A percentile compares a stretch with the other conserved stretches of the same genome.
Evolutionary conservation across 345 rosid genomes (phyloP).

Genomic region (rapeseed (Brassica napus)): Da-Ae NC_063446.1:57218501-57219000

Average conservation of each 20-base stretch:
- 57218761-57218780: neutral
- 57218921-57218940: slow-evolving; percentile 91
- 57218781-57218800: slow-evolving; percentile 1
- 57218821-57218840: neutral
- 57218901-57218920: slow-evolving; percentile 48
- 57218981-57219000: slow-evolving; percentile 56
- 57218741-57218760: neutral
- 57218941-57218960: slow-evolving; percentile 67
- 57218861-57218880: slow-evolving; percentile 25
- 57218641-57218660: neutral
- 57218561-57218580: slow-evolving; percentile 84
- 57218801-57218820: neutral
- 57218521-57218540: slow-evolving; percentile 50
- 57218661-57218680: slow-evolving; percentile 11
- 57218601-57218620: slow-evolving; percentile 49
- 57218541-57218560: slow-evolving; percentile 72
- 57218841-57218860: neutral
- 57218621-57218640: slow-evolving; percentile 23
- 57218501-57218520: slow-evolving; percentile 52
- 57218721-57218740: neutral
- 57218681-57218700: slow-evolving; percentile 1
- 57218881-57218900: neutral
- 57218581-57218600: slow-evolving; percentile 71
- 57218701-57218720: neutral
- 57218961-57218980: slow-evolving; percentile 74